Evolutionary conservation across 768 basidiomycete genomes (phyloP), one percentile per base, ranked within the genome.

Genomic region (Tubosaeta brunneosetosa): DNA sequence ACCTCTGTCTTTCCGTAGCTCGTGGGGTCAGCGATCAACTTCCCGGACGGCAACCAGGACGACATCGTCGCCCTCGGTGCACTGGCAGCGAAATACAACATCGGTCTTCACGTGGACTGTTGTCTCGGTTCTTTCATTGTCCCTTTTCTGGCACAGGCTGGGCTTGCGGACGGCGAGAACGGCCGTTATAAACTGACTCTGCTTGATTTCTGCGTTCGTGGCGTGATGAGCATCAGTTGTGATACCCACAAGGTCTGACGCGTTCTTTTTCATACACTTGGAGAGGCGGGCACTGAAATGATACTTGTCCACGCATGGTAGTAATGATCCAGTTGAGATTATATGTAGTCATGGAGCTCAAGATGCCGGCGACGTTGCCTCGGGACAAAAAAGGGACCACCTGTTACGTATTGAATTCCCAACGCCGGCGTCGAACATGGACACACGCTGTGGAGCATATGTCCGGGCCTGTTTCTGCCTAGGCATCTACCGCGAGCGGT

Each of bases 101-200:
- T 94, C 50, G 93, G 94, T 7, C 70, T 97, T 25, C 95, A 97
- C 65, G 94, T 97, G 53, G 94, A 97, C 61, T 94, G 93, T 66
- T 97, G 94, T 67, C 76, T 97, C 10, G 94, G 94, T 3, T 88
- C 87, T 45, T 97, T 98, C 71, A 87, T 97, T 57, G 80, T 97
- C 55, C 94, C 95, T 0, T 99, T 91, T 78, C 77, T 99, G 44
- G 88, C 92, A 61, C 73, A 81, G 56, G 81, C 87, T 13, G 90
- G 89, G 3, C 80, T 89, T 49, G 74, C 88, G 0, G 72, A 72
- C 6, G 84, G 84, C 2, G 74, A 78, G 54, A 70, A 74, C 37
- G 82, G 82, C 27, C 56, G 50, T 38, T 85, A 77, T 59, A 79
- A 78, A 53, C 64, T 88, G 22, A 69, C 76, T 34, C 86, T 83